Percentiles rank a stretch among this genome's conserved stretches.
phyloP scores from a whole-genome alignment of 2,329 filamentous ascomycete species.

The Aspergillus phoenicis region DNA sequence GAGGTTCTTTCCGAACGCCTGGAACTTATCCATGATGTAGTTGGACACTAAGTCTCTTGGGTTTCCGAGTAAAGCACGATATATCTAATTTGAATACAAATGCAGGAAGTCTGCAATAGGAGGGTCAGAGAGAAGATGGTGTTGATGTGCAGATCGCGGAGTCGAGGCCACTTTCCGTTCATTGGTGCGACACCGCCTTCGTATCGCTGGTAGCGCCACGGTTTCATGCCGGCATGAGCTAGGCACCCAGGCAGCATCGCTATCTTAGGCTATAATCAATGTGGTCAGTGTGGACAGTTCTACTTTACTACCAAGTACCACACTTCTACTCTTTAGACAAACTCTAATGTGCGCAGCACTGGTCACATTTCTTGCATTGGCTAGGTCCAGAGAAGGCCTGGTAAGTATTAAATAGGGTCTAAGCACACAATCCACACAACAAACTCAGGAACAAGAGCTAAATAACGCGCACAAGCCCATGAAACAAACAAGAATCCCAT shows the following conservation, averaged over 20 bases:
- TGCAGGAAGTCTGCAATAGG: conserved; percentile 8
- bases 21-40: conserved; percentile 66
- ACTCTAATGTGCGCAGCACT: not conserved
- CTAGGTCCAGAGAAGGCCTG: not conserved
- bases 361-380: not conserved
- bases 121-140: not conserved
- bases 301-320: not conserved
- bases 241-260: not conserved
- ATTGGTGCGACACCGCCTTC: conserved; percentile 13
- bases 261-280: not conserved
- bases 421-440: conserved; percentile 8
- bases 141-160: conserved; percentile 9
- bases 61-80: not conserved
- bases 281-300: not conserved
- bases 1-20: conserved; percentile 71
- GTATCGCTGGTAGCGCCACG: conserved; percentile 11
- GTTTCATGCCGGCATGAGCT: conserved; percentile 6
- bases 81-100: not conserved
- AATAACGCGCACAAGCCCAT: not conserved
- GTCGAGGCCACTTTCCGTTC: conserved; percentile 14
- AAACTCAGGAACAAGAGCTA: conserved; percentile 6
- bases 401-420: conserved; percentile 1
- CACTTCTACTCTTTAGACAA: not conserved
- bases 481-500: conserved; percentile 13
- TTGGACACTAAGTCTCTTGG: conserved; percentile 10